A percentile compares a stretch with the other conserved stretches of the same genome.
phyloP scores from a whole-genome alignment of 148 eudicot genomes.

The Bassia scoparia region DNA sequence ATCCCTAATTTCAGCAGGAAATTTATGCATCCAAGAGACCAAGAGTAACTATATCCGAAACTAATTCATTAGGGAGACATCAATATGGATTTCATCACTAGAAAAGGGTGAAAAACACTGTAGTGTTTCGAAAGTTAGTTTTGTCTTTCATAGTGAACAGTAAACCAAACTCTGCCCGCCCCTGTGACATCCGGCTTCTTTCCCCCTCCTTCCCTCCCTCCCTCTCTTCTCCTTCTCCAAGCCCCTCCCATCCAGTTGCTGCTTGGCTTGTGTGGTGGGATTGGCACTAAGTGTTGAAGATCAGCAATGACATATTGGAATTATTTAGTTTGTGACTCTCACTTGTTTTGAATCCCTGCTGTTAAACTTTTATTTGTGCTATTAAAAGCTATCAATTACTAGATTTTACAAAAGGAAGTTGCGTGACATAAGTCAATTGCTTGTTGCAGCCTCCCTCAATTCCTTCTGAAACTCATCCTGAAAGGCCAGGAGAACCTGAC shows the following conservation, averaged over 20 bases:
- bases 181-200: no score
- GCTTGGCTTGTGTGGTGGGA: not conserved
- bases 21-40: no score
- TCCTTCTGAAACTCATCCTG: conserved; percentile 64
- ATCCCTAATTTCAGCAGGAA: not conserved
- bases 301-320: not conserved
- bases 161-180: no score
- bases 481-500: conserved; percentile 90
- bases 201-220: no score
- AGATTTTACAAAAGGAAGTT: not conserved
- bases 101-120: not conserved
- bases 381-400: not conserved
- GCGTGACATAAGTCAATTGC: conserved; percentile 15
- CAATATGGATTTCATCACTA: not conserved
- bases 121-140: not conserved
- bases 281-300: not conserved
- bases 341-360: not conserved
- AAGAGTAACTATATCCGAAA: no score
- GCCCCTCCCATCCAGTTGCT: no score
- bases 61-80: not conserved
- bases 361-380: not conserved
- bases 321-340: not conserved
- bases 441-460: conserved; percentile 54
- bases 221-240: no score
- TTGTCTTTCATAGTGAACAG: not conserved